Percentiles rank a stretch among this genome's conserved stretches.
Conservation (phyloP, 2,329 filamentous ascomycete species). For the Hypoxylon sp. region DNA sequence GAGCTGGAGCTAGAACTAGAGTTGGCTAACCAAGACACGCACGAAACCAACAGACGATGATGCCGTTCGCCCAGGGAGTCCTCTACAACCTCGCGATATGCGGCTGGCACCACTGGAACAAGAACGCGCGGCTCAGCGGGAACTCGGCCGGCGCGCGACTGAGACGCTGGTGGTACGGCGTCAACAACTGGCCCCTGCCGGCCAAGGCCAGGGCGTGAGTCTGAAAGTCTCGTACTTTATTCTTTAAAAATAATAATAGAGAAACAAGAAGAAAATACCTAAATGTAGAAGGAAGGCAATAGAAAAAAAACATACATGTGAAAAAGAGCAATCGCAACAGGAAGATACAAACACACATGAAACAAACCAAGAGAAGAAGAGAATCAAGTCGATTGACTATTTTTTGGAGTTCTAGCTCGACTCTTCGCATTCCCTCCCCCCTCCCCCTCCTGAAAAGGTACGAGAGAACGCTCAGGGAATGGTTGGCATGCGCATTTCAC, state of each 20-base stretch:
- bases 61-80: slow-evolving; percentile 87
- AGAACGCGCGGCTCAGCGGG: slow-evolving; percentile 78
- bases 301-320: too few species aligned
- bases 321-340: too few species aligned
- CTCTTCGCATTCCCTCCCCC: background rate
- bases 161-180: slow-evolving; percentile 92
- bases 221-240: too few species aligned
- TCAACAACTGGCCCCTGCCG: slow-evolving; percentile 88
- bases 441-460: background rate
- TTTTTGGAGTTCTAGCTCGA: background rate
- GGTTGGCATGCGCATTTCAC: too few species aligned
- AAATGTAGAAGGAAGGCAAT: too few species aligned
- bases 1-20: too few species aligned
- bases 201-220: background rate
- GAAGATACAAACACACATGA: too few species aligned
- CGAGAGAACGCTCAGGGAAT: too few species aligned
- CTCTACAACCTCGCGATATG: slow-evolving; percentile 86
- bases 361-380: slow-evolving; percentile 1
- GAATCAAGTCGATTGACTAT: background rate
- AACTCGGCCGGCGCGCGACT: slow-evolving; percentile 78
- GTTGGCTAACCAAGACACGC: background rate
- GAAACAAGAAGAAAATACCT: too few species aligned
- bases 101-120: slow-evolving; percentile 93
- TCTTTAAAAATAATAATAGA: too few species aligned
- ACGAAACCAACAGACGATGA: slow-evolving; percentile 69